Evolutionary conservation across 495 filamentous ascomycete species (phyloP).

Genomic region (Copromyces sp.): DNA sequence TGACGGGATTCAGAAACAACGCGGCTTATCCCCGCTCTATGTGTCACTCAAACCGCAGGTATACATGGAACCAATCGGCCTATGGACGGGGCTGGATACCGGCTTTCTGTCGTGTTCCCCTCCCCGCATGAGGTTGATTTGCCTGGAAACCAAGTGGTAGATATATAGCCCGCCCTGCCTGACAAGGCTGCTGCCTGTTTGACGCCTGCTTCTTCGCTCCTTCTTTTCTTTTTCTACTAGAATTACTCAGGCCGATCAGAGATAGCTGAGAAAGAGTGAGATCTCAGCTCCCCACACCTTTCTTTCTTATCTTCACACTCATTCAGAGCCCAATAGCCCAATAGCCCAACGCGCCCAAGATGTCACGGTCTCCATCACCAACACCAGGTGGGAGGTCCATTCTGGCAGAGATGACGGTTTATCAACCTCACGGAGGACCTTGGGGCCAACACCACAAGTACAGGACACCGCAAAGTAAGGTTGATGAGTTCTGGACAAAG

Average conservation of each 20-base stretch:
- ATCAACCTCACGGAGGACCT: neutral
- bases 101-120: neutral
- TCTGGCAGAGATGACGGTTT: slow-evolving; percentile 17
- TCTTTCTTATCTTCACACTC: neutral
- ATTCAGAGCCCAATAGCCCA: neutral
- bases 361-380: neutral
- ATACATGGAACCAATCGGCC: neutral
- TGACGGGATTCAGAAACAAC: neutral
- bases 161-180: neutral
- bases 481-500: slow-evolving; percentile 71
- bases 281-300: neutral
- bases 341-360: neutral
- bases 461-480: slow-evolving; percentile 55
- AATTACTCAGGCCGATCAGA: neutral
- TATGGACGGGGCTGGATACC: neutral
- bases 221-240: neutral
- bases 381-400: slow-evolving; percentile 2
- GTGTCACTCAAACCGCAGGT: neutral
- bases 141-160: neutral
- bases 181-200: neutral
- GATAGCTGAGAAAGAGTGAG: neutral
- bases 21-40: neutral
- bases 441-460: slow-evolving; percentile 20
- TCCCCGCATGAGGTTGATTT: neutral
- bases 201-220: neutral